Percentiles rank a stretch among this genome's conserved stretches.
Conservation (phyloP, 345 rosid species). For the Rubroshorea leprosula region DNA sequence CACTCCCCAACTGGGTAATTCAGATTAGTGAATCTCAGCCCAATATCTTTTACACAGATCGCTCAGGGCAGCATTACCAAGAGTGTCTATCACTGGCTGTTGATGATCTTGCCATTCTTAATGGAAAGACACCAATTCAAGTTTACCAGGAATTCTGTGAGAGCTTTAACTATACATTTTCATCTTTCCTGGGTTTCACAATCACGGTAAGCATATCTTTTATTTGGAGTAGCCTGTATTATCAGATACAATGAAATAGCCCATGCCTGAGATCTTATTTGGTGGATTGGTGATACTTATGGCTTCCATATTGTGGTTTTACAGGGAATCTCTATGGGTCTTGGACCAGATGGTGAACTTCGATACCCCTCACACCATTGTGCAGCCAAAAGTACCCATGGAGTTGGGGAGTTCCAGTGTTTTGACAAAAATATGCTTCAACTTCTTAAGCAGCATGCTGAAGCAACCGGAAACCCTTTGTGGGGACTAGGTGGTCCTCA, state of each 20-base stretch:
- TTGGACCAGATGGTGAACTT: constrained; percentile 87
- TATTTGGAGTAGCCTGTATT: not conserved
- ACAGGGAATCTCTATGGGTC: constrained; percentile 77
- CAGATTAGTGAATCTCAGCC: constrained; percentile 47
- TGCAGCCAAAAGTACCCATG: constrained; percentile 20
- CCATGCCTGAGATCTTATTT: not conserved
- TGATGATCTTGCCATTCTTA: constrained; percentile 66
- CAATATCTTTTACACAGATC: constrained; percentile 51
- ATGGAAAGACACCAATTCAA: constrained; percentile 70
- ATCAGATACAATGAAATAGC: not conserved
- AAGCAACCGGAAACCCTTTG: constrained; percentile 59
- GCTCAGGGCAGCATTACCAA: constrained; percentile 44
- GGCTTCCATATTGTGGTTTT: constrained; percentile 17
- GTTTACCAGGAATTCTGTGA: constrained; percentile 64
- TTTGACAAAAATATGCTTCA: constrained; percentile 74
- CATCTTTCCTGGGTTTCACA: constrained; percentile 60
- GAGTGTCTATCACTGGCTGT: constrained; percentile 74
- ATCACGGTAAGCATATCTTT: constrained; percentile 46
- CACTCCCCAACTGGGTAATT: constrained; percentile 75
- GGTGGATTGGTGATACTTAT: constrained; percentile 1
- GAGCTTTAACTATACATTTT: constrained; percentile 70
- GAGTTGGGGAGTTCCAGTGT: constrained; percentile 89
- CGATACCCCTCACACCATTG: constrained; percentile 67
- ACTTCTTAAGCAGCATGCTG: constrained; percentile 62
- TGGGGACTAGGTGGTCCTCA: constrained; percentile 98